Base-by-base conservation (phyloP, 306 rosid genomes). In the Boehmeria nivea region DNA sequence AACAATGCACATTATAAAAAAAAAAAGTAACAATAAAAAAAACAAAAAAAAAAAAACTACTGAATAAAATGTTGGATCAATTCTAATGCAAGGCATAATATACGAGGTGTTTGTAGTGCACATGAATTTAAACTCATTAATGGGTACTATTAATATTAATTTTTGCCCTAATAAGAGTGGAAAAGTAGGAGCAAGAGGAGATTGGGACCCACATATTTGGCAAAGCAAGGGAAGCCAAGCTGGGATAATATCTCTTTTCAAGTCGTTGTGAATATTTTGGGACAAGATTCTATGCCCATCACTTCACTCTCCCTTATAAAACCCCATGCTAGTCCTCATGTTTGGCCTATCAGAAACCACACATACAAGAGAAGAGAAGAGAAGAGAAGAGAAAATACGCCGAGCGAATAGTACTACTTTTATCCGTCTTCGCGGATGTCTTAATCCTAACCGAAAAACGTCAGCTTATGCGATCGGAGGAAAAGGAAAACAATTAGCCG, bases 231-330 rank as follows among this genome's bases (percentile, higher is more conserved):
- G 59, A 34, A 16, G 18, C 69, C 66, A 82, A 77, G 77, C 10
- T 40, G 87, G 76, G 89, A 83, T 78, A 85, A 76, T 70, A 73
- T 82, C 81, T 71, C 69, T 63, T 76, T 67, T 64, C 81, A 54
- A 16, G 73, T 66, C 77, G 78, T 78, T 72, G 52, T 67, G 68
- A 75, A 34, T 74, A 80, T 73, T 65, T 57, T 57, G 25, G 36
- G 34, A 50, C 34, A 23, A 50, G 54, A 50, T 50, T 50, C 54
- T 14, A 24, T 50, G 9, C 36, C 84, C 66, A 69, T 69, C 52
- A 63, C 51, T 56, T 60, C 6, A 22, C 65, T 40, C 61, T n/a
- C 59, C 15, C 75, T 61, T 81, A 80, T 83, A 87, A 87, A 83
- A 70, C 57, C 74, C 59, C 34, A 71, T 27, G 21, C 50, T 50